Evolutionary conservation across 768 basidiomycete species (phyloP).

Genomic region (Leccinum rimulosum): DNA sequence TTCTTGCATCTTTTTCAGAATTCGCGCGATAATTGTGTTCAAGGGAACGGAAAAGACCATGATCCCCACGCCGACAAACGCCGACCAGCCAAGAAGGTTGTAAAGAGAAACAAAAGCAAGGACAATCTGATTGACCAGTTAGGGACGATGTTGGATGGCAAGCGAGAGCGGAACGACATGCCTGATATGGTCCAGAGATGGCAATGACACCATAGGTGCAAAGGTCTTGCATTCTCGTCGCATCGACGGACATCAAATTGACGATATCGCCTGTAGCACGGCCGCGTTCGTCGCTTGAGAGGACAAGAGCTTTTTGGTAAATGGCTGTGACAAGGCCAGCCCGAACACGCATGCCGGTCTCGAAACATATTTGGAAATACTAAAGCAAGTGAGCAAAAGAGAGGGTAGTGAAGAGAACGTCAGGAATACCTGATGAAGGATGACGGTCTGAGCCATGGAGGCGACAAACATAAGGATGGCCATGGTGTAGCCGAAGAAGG

Average conservation of each 20-base stretch:
- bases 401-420: background rate
- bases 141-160: background rate
- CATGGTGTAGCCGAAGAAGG: constrained; percentile 71
- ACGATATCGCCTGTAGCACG: constrained; percentile 90
- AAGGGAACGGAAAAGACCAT: constrained; percentile 83
- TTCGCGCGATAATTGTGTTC: constrained; percentile 68
- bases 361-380: constrained; percentile 85
- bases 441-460: constrained; percentile 73
- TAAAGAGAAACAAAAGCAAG: constrained; percentile 91
- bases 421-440: constrained; percentile 67
- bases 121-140: constrained; percentile 50
- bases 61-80: constrained; percentile 84
- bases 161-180: constrained; percentile 24
- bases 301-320: constrained; percentile 80
- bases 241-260: constrained; percentile 89
- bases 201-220: constrained; percentile 82
- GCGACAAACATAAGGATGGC: constrained; percentile 77
- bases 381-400: constrained; percentile 22
- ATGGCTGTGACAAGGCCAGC: constrained; percentile 84
- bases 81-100: constrained; percentile 86
- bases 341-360: constrained; percentile 92
- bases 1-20: constrained; percentile 75
- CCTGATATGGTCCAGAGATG: constrained; percentile 85
- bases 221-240: constrained; percentile 74
- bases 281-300: constrained; percentile 82